phyloP scores from a whole-genome alignment of 768 basidiomycete species.

The Chalciporus sphaerocephalus region DNA sequence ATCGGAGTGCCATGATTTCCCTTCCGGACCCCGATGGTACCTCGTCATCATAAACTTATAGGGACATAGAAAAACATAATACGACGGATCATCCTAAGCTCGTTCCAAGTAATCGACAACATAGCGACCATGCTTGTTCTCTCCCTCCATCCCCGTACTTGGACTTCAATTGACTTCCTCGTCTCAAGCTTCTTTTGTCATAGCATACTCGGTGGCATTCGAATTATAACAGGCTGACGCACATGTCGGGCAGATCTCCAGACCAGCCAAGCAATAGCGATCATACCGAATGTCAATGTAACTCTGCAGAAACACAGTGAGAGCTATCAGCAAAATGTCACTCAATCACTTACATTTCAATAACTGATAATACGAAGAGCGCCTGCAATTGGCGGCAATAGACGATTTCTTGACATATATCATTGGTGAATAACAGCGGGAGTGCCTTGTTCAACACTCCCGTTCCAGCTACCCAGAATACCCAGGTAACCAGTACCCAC shows the following conservation, averaged over 20 bases:
- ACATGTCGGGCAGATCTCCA: slow-evolving; percentile 46
- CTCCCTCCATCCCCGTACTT: no score
- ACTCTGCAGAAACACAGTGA: slow-evolving; percentile 32
- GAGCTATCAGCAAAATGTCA: neutral
- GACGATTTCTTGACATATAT: slow-evolving; percentile 39
- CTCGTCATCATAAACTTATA: no score
- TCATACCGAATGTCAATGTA: slow-evolving; percentile 45
- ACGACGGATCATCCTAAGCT: no score
- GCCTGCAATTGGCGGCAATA: slow-evolving; percentile 57
- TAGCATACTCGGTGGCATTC: slow-evolving; percentile 15
- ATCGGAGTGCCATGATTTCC: slow-evolving; percentile 15
- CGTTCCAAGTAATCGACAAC: no score
- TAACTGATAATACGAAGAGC: slow-evolving; percentile 49
- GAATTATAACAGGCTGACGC: slow-evolving; percentile 28
- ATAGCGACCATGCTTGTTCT: no score
- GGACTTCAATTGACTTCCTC: no score
- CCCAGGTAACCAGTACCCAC: slow-evolving; percentile 57
- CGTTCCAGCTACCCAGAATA: slow-evolving; percentile 57
- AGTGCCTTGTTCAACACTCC: slow-evolving; percentile 48
- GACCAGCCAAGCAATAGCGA: slow-evolving; percentile 46
- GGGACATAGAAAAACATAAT: no score
- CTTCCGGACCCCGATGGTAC: no score
- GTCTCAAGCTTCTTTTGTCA: slow-evolving; percentile 5
- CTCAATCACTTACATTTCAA: slow-evolving; percentile 44
- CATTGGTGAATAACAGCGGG: slow-evolving; percentile 39